phyloP scores from a whole-genome alignment of 441 rosid species.

The Populus trichocarpa region DNA sequence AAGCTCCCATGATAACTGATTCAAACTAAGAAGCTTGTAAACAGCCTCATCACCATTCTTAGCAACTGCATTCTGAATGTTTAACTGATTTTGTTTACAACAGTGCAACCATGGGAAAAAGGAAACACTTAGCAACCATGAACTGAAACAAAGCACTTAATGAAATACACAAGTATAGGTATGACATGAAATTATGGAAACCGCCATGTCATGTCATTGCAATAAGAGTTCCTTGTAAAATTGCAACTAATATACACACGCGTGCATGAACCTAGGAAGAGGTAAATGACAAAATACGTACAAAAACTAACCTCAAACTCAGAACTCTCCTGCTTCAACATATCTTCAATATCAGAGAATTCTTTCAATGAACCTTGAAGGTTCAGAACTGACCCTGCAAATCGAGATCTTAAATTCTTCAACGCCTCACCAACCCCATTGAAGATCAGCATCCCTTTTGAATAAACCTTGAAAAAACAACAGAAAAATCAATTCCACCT shows the following conservation, averaged over 20 bases:
- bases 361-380: slow-evolving; percentile 41
- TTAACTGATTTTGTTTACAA: slow-evolving; percentile 30
- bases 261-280: not conserved
- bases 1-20: slow-evolving; percentile 73
- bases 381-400: slow-evolving; percentile 43
- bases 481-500: slow-evolving; percentile 10
- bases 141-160: not conserved
- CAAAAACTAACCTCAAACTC: slow-evolving; percentile 65
- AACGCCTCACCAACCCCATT: slow-evolving; percentile 48
- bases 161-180: not conserved
- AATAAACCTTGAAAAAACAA: slow-evolving; percentile 45
- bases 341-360: slow-evolving; percentile 60
- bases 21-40: slow-evolving; percentile 56
- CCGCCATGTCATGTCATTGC: not conserved
- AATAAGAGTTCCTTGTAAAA: not conserved
- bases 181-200: not conserved
- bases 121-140: not conserved
- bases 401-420: slow-evolving; percentile 46
- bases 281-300: not conserved
- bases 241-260: not conserved
- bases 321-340: slow-evolving; percentile 56
- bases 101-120: not conserved
- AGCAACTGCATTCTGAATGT: slow-evolving; percentile 36
- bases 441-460: slow-evolving; percentile 58
- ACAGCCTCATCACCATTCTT: slow-evolving; percentile 42